Base-by-base conservation (phyloP, 2,329 filamentous ascomycete genomes). In the Colletotrichum tamarilloi region DNA sequence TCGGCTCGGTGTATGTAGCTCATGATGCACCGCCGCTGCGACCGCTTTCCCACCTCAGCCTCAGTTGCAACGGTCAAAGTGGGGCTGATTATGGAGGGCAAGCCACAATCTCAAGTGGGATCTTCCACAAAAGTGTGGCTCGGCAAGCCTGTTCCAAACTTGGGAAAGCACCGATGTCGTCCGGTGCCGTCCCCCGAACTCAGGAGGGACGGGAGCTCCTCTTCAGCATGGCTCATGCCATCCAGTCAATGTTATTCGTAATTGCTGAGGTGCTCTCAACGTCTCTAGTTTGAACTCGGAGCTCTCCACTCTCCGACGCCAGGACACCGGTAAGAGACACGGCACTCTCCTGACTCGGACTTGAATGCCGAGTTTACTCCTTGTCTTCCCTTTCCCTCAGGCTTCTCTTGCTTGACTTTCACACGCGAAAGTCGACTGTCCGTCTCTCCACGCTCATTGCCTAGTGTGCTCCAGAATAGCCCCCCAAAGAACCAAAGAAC, bases 321-420 rank as follows among this genome's bases (percentile, higher is more conserved):
- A 65, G 30, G 16, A 58, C 28, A 42, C 46, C 7, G 26, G 42
- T 63, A 12, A 53, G 52, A 63, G 46, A 57, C 28, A 62, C 60
- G 56, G 67, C 60, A 35, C 35, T 53, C 46, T 56, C 52, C 52
- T 63, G 28, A 19, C 46, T 56, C 56, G 63, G 67, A 62, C 58
- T 71, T 63, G 62, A 74, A 71, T 65, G 66, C 73, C 62, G 73
- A 74, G 58, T 57, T 72, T 64, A 59, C 68, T 72, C 72, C 68
- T 32, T 38, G n/a, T 19, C 24, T 19, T n/a, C 19, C 38, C 38
- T 42, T 19, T n/a, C 24, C 6, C 38, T 8, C 6, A 42, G 38
- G 16, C n/a, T 62, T 28, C 19, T 26, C 26, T 30, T 49, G 19
- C 8, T 32, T 56, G 32, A 53, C 60, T 49, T 56, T 12, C 12